Conservation (phyloP, 352 stramenopile genomes). For the Globisporangium megalacanthum region DNA sequence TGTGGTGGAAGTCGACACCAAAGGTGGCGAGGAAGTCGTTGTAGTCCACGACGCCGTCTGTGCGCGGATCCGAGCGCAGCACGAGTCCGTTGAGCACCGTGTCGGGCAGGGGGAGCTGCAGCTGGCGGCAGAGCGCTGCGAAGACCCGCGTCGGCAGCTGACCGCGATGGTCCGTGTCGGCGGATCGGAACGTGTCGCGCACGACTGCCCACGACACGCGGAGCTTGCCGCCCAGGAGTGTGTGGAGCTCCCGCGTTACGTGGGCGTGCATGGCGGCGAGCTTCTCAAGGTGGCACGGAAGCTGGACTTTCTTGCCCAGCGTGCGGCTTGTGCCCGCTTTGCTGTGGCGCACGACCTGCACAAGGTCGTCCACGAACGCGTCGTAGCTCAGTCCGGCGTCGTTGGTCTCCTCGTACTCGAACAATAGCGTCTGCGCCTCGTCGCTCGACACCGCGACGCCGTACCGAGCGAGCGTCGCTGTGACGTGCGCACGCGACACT, state of each 20-base stretch:
- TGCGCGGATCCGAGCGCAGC: constrained; percentile 18
- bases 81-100: constrained; percentile 39
- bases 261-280: constrained; percentile 43
- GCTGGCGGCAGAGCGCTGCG: constrained; percentile 24
- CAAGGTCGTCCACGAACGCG: constrained; percentile 57
- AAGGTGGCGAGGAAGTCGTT: constrained; percentile 61
- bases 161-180: constrained; percentile 29
- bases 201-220: constrained; percentile 48
- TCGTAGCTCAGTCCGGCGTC: constrained; percentile 48
- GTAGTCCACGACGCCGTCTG: constrained; percentile 40
- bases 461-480: constrained; percentile 40
- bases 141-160: constrained; percentile 37
- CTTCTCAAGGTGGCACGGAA: constrained; percentile 41
- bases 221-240: constrained; percentile 35
- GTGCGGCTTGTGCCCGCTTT: constrained; percentile 26
- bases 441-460: constrained; percentile 43
- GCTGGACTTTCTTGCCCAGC: constrained; percentile 52
- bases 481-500: constrained; percentile 38
- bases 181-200: constrained; percentile 41
- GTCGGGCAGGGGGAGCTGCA: constrained; percentile 25
- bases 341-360: constrained; percentile 41
- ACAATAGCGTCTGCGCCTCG: constrained; percentile 51
- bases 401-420: constrained; percentile 81
- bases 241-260: constrained; percentile 38
- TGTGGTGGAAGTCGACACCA: constrained; percentile 54